phyloP scores from a whole-genome alignment of 2,329 filamentous ascomycete genomes.

The Mycosphaerelloides madeirae region DNA sequence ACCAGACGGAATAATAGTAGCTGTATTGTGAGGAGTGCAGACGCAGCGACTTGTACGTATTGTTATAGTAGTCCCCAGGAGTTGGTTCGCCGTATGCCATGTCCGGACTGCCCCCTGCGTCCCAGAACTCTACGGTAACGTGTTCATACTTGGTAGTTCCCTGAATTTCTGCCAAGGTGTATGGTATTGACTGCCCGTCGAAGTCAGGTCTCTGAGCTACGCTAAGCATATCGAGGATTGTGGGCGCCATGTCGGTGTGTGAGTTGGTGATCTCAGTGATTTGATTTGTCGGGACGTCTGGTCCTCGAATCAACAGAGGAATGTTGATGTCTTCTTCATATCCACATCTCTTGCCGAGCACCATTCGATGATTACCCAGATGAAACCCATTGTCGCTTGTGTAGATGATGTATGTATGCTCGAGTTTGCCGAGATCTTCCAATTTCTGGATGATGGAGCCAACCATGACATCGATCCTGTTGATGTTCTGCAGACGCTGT shows the following conservation, averaged over 20 bases:
- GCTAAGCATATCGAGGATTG: constrained; percentile 47
- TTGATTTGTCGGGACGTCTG: constrained; percentile 46
- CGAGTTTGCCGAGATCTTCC: constrained; percentile 33
- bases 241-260: constrained; percentile 62
- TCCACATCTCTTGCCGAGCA: constrained; percentile 54
- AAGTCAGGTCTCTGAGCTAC: too few species aligned
- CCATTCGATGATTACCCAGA: constrained; percentile 56
- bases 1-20: constrained; percentile 63
- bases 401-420: constrained; percentile 56
- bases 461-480: constrained; percentile 54
- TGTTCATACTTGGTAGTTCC: too few species aligned
- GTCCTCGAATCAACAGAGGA: constrained; percentile 56
- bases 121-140: constrained; percentile 39
- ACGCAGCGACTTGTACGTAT: constrained; percentile 60
- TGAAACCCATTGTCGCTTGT: constrained; percentile 49
- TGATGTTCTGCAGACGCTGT: constrained; percentile 49
- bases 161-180: constrained; percentile 50
- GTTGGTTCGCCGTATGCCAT: neutral
- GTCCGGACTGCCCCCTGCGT: neutral
- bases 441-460: constrained; percentile 45
- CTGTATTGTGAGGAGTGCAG: constrained; percentile 58
- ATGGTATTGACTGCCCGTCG: constrained; percentile 37
- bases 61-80: constrained; percentile 39
- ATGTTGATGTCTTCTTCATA: constrained; percentile 59
- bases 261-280: constrained; percentile 50